Conservation (phyloP, 2,329 filamentous ascomycete genomes). For the Escovopsis sp. region DNA sequence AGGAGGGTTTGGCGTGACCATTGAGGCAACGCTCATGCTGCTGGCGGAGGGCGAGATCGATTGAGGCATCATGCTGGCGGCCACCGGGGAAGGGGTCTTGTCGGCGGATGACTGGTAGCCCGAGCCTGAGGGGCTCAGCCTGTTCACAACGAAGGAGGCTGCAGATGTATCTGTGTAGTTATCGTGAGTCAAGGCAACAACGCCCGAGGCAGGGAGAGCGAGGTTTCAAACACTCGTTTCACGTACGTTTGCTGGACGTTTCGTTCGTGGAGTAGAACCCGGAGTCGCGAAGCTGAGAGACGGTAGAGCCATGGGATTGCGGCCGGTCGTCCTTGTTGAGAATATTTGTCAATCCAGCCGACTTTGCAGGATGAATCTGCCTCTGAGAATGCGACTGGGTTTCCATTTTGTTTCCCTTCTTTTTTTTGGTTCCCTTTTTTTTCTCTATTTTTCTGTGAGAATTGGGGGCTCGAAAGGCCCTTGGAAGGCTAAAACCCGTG, state of each 20-base stretch:
- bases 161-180: constrained; percentile 21
- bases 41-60: constrained; percentile 39
- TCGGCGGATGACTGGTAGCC: constrained; percentile 38
- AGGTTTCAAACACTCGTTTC: neutral
- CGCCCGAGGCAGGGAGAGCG: constrained; percentile 1
- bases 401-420: constrained; percentile 7
- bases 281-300: constrained; percentile 24
- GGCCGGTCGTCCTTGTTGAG: constrained; percentile 22
- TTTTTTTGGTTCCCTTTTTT: neutral
- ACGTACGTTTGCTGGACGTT: constrained; percentile 28
- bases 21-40: constrained; percentile 52
- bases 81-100: constrained; percentile 48
- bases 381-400: constrained; percentile 6
- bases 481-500: too few relatives aligned
- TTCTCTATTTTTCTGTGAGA: too few relatives aligned
- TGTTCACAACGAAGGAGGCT: constrained; percentile 23
- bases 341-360: constrained; percentile 24
- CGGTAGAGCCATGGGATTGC: constrained; percentile 13
- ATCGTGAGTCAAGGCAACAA: neutral
- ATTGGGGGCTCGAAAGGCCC: too few relatives aligned
- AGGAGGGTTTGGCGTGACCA: constrained; percentile 45
- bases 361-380: constrained; percentile 13
- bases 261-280: constrained; percentile 30
- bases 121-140: constrained; percentile 27
- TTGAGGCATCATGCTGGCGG: constrained; percentile 34